Conservation (phyloP, 192 early-diverging fungal genomes). For the Entomortierella chlamydospora region DNA sequence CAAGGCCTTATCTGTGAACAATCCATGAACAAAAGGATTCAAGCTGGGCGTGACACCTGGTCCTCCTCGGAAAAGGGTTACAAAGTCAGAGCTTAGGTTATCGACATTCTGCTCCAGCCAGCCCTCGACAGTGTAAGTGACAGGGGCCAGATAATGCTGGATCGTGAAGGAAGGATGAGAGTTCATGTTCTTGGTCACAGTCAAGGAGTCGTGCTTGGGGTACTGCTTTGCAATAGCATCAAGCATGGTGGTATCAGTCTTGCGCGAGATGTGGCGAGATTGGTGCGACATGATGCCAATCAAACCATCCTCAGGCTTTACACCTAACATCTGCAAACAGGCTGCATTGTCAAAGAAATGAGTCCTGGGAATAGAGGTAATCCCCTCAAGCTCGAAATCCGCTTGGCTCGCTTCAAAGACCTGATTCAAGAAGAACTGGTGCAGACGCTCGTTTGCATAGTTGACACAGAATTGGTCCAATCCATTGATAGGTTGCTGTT, state of each 20-base stretch:
- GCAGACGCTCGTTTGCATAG: conserved; percentile 90
- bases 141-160: conserved; percentile 82
- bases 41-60: conserved; percentile 68
- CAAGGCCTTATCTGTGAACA: conserved; percentile 80
- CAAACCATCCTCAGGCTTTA: conserved; percentile 69
- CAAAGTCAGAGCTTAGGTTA: conserved; percentile 84
- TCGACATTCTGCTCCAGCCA: conserved; percentile 87
- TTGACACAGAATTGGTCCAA: conserved; percentile 82
- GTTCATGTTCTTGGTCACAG: conserved; percentile 57
- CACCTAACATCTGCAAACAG: conserved; percentile 80
- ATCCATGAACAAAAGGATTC: conserved; percentile 78
- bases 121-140: conserved; percentile 70
- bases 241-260: conserved; percentile 63
- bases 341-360: conserved; percentile 71
- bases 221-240: conserved; percentile 67
- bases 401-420: conserved; percentile 76
- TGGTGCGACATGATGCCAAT: conserved; percentile 81
- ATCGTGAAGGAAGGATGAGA: conserved; percentile 73
- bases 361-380: conserved; percentile 63
- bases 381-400: conserved; percentile 72
- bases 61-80: conserved; percentile 85
- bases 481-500: conserved; percentile 61
- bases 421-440: conserved; percentile 77
- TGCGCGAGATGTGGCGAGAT: conserved; percentile 60
- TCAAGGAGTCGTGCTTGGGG: conserved; percentile 60